phyloP scores from a whole-genome alignment of 2,329 filamentous ascomycete genomes.

The Sporothrix sp. region DNA sequence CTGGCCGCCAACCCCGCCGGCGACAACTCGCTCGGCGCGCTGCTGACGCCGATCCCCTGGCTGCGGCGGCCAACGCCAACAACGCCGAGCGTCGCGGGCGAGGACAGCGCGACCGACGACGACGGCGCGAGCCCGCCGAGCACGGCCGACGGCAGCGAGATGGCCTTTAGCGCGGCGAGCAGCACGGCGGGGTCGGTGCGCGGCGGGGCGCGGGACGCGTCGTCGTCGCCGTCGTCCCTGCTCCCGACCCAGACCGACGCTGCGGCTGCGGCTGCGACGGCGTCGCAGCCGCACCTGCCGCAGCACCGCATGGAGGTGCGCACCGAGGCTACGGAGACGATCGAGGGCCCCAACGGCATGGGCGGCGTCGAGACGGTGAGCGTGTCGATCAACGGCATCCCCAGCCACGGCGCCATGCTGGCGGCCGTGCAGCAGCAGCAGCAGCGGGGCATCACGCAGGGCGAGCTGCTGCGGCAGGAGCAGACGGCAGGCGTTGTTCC shows the following conservation, averaged over 20 bases:
- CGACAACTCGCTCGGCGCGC: conserved; percentile 79
- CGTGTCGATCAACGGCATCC: conserved; percentile 55
- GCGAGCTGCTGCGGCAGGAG: conserved; percentile 76
- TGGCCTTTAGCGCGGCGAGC: conserved; percentile 8
- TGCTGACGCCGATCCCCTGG: conserved; percentile 93
- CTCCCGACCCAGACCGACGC: conserved; percentile 3
- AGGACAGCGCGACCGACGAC: conserved; percentile 10
- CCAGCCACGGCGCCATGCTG: conserved; percentile 3
- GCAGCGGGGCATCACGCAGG: conserved; percentile 60
- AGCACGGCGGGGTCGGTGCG: conserved; percentile 16
- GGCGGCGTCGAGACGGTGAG: conserved; percentile 74
- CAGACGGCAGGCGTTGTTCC: conserved; percentile 74
- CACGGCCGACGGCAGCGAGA: conserved; percentile 13
- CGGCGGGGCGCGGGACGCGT: background rate
- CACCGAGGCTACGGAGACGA: conserved; percentile 69
- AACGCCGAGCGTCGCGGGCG: conserved; percentile 16
- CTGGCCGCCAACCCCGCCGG: conserved; percentile 51
- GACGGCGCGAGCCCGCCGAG: conserved; percentile 16
- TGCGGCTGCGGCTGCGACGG: conserved; percentile 20
- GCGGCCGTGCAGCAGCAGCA: conserved; percentile 14
- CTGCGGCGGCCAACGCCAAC: conserved; percentile 37
- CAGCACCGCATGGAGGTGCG: conserved; percentile 42
- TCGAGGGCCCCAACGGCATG: conserved; percentile 69
- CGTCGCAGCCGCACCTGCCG: conserved; percentile 13
- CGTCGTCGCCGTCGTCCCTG: background rate